phyloP scores from a whole-genome alignment of 768 basidiomycete species.

The Inosperma sp. region DNA sequence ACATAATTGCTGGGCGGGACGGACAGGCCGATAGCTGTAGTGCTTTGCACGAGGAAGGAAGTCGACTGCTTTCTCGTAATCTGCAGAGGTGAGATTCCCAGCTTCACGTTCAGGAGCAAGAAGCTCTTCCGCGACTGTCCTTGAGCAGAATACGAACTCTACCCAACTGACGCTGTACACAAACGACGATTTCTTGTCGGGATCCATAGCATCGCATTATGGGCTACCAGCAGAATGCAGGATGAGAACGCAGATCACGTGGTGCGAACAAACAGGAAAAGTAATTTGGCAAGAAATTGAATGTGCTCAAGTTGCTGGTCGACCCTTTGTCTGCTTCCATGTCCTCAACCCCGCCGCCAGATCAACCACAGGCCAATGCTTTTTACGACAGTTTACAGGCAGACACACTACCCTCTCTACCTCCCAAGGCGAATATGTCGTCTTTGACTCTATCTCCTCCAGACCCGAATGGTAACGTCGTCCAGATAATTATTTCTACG shows the following conservation, averaged over 20 bases:
- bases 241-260: constrained; percentile 16
- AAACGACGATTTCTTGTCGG: constrained; percentile 13
- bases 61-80: constrained; percentile 50
- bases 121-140: constrained; percentile 39
- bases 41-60: constrained; percentile 45
- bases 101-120: constrained; percentile 49
- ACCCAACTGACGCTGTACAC: constrained; percentile 35
- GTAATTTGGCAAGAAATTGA: constrained; percentile 2
- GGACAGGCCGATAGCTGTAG: constrained; percentile 37
- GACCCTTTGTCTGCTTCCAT: constrained; percentile 9
- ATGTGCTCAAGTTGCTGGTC: constrained; percentile 14
- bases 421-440: constrained; percentile 5
- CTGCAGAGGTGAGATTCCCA: constrained; percentile 46
- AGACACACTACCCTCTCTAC: constrained; percentile 4
- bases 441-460: constrained; percentile 9
- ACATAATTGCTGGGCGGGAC: constrained; percentile 16
- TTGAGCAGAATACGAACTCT: constrained; percentile 42
- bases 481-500: constrained; percentile 6
- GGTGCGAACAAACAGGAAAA: constrained; percentile 16
- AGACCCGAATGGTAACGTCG: constrained; percentile 21
- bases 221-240: constrained; percentile 1
- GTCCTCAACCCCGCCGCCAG: constrained; percentile 7
- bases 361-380: neutral
- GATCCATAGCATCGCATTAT: constrained; percentile 1
- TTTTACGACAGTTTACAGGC: constrained; percentile 2